phyloP scores from a whole-genome alignment of 305 asterid species.

The Andrographis paniculata region DNA sequence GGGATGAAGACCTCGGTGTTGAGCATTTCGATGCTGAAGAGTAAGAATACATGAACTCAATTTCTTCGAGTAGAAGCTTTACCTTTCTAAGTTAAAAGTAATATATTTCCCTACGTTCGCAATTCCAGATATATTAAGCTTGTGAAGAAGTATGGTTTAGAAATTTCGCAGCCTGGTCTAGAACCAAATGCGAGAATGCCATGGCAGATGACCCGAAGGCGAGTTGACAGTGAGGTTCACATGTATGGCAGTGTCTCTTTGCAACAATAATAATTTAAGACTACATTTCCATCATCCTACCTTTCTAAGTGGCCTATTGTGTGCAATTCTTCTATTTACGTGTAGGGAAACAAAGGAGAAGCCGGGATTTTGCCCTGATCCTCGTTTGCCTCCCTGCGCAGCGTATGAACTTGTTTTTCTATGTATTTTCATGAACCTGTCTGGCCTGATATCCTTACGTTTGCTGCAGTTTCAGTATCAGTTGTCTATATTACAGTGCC shows the following conservation, averaged over 20 bases:
- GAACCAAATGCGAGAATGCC: constrained; percentile 33
- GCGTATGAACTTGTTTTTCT: constrained; percentile 15
- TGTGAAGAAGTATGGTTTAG: constrained; percentile 48
- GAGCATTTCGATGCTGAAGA: constrained; percentile 45
- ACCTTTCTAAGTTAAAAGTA: constrained; percentile 6
- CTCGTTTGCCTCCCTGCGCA: constrained; percentile 28
- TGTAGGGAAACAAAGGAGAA: constrained; percentile 41
- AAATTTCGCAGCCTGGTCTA: constrained; percentile 33
- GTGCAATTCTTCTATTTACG: neutral
- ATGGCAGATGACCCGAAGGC: constrained; percentile 57
- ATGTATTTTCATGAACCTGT: neutral
- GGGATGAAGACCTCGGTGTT: constrained; percentile 20
- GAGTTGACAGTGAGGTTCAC: constrained; percentile 35
- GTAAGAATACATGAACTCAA: constrained; percentile 23
- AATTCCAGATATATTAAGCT: constrained; percentile 43
- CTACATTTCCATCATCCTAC: neutral
- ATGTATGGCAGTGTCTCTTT: constrained; percentile 25
- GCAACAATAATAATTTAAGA: neutral
- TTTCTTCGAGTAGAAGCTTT: constrained; percentile 3
- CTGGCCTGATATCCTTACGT: neutral
- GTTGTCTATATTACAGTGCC: neutral
- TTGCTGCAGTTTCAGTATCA: neutral
- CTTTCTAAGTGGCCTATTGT: neutral
- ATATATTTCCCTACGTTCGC: neutral
- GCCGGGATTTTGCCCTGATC: constrained; percentile 58